Conservation (phyloP, 495 filamentous ascomycete species). For the Trichoderma asperelloides region DNA sequence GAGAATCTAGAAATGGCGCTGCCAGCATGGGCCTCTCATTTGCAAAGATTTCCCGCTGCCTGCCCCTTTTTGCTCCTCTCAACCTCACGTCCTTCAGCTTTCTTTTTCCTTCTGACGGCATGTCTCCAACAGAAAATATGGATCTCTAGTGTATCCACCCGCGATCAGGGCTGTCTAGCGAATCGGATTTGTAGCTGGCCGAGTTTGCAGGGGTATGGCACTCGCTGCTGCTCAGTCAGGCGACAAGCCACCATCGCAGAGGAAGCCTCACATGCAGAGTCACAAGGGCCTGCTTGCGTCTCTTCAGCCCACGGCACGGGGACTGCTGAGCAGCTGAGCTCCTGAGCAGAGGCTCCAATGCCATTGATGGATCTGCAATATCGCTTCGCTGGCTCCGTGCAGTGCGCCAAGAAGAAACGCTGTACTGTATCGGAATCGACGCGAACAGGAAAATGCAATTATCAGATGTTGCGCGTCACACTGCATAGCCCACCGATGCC, state of each 20-base stretch:
- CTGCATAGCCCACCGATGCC: not conserved
- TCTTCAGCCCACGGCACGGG: not conserved
- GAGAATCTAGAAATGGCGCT: not conserved
- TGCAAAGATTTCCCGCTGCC: not conserved
- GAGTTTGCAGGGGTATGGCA: not conserved
- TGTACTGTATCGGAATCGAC: no score
- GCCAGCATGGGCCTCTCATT: not conserved
- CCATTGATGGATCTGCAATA: not conserved
- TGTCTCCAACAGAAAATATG: not conserved
- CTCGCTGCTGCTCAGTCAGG: not conserved
- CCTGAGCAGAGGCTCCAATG: not conserved
- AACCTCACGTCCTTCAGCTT: not conserved
- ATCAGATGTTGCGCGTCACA: not conserved
- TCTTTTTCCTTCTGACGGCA: not conserved
- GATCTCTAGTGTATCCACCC: not conserved
- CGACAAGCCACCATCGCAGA: not conserved
- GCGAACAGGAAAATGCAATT: not conserved
- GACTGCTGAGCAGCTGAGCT: not conserved
- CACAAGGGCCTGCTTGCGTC: not conserved
- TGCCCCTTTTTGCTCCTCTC: not conserved
- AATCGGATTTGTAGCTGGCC: constrained; percentile 3
- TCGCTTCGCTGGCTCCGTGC: not conserved
- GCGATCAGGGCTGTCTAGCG: not conserved
- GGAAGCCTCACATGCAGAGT: not conserved
- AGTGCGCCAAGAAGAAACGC: not conserved